phyloP scores from a whole-genome alignment of 108 stramenopile genomes.

The Chaetoceros muelleri region DNA sequence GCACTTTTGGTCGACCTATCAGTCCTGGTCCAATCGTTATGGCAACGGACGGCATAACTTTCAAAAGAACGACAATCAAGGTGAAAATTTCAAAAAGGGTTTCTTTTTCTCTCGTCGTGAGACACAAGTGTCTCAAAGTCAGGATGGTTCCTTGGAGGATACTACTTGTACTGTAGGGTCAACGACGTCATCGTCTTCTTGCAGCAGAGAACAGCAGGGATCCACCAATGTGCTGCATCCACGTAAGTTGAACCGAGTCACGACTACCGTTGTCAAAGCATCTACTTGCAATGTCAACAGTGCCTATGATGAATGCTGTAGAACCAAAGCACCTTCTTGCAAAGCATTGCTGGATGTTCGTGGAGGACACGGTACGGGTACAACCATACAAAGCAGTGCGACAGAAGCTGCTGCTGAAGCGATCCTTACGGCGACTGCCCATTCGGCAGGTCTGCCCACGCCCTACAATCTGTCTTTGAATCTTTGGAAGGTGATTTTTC shows the following conservation, averaged over 20 bases:
- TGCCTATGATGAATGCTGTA: slow-evolving; percentile 5
- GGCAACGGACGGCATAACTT: neutral
- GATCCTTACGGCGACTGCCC: slow-evolving; percentile 10
- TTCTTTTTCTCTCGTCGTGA: neutral
- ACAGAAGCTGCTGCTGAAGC: slow-evolving; percentile 2
- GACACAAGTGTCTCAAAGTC: neutral
- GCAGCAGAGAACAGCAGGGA: neutral
- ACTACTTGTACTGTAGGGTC: neutral
- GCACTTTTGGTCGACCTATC: slow-evolving; percentile 12
- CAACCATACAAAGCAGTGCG: neutral
- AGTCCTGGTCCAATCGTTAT: slow-evolving; percentile 3
- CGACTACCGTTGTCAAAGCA: too few species aligned
- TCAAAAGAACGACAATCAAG: neutral
- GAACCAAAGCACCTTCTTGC: neutral
- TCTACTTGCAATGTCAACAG: too few species aligned
- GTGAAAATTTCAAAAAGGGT: neutral
- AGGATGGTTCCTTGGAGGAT: neutral
- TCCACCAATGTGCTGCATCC: slow-evolving; percentile 16
- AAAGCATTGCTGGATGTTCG: neutral
- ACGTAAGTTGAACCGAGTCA: neutral
- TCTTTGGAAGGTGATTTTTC: slow-evolving; percentile 83
- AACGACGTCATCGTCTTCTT: neutral
- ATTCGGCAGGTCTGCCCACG: slow-evolving; percentile 6
- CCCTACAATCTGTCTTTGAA: slow-evolving; percentile 70
- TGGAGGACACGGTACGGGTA: slow-evolving; percentile 4